Percentiles rank a stretch among this genome's conserved stretches.
Conservation (phyloP, 75 land plant species). For the Cunninghamia lanceolata region DNA sequence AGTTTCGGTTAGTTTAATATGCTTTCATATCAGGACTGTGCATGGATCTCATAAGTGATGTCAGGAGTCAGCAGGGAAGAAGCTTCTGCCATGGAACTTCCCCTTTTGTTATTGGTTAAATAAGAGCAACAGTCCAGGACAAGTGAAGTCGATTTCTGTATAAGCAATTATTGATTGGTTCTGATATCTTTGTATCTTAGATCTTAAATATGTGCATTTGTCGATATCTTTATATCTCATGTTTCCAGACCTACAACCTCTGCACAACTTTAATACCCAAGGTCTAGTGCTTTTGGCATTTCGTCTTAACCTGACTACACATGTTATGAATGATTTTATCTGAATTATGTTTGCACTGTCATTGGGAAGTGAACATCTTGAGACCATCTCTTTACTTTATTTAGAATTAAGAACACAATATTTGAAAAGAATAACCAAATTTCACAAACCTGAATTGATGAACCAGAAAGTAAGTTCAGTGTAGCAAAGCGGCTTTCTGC, state of each 20-base stretch:
- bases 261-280: background rate
- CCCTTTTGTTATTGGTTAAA: background rate
- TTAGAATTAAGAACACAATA: background rate
- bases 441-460: slow-evolving; percentile 42
- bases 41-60: background rate
- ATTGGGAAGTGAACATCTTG: background rate
- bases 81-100: background rate
- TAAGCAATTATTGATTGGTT: background rate
- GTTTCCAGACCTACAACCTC: background rate
- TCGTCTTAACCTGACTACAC: background rate
- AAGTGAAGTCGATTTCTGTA: background rate
- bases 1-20: background rate
- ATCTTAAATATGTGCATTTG: background rate
- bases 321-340: background rate
- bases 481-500: slow-evolving; percentile 74
- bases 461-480: slow-evolving; percentile 53
- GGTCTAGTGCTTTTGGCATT: background rate
- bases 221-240: background rate
- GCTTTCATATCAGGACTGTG: background rate
- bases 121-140: background rate
- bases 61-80: background rate
- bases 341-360: background rate
- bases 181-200: background rate
- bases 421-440: background rate
- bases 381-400: background rate